Evolutionary conservation across 2,329 filamentous ascomycete genomes (phyloP).

Genomic region (Colletotrichum sansevieriae): DNA sequence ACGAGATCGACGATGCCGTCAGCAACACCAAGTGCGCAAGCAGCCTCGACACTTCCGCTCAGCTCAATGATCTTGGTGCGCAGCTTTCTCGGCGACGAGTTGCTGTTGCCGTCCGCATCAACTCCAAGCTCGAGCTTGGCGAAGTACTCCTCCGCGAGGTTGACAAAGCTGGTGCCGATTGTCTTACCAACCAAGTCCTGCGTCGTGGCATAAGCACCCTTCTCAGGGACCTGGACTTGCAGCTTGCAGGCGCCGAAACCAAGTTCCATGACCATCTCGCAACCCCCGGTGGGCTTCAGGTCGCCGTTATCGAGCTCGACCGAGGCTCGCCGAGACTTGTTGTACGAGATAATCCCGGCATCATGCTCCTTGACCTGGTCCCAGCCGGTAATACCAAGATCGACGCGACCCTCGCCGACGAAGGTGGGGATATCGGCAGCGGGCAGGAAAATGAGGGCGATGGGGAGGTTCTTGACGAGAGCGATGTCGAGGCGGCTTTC

Average conservation of each 20-base stretch:
- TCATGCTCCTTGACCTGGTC: slow-evolving; percentile 96
- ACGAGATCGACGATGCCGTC: slow-evolving; percentile 98
- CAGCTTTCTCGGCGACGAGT: slow-evolving; percentile 64
- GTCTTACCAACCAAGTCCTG: slow-evolving; percentile 91
- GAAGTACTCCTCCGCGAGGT: slow-evolving; percentile 87
- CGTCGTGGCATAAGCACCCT: slow-evolving; percentile 77
- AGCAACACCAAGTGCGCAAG: slow-evolving; percentile 93
- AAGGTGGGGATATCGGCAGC: slow-evolving; percentile 98
- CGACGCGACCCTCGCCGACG: slow-evolving; percentile 92
- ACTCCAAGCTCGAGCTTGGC: slow-evolving; percentile 75
- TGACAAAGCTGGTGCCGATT: slow-evolving; percentile 95
- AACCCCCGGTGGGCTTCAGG: slow-evolving; percentile 69
- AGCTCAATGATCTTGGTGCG: slow-evolving; percentile 93
- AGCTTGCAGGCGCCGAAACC: slow-evolving; percentile 92
- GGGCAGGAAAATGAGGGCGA: slow-evolving; percentile 96
- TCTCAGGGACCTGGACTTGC: slow-evolving; percentile 96
- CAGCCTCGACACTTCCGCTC: slow-evolving; percentile 96
- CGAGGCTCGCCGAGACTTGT: slow-evolving; percentile 62
- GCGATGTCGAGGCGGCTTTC: slow-evolving; percentile 97
- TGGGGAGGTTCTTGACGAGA: slow-evolving; percentile 94
- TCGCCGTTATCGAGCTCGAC: slow-evolving; percentile 59
- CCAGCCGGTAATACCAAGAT: slow-evolving; percentile 92
- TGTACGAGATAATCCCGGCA: slow-evolving; percentile 66
- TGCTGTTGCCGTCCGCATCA: slow-evolving; percentile 54
- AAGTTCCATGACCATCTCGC: slow-evolving; percentile 90